Percentiles rank a stretch among this genome's conserved stretches.
These are phyloP conservation scores for Pseudogymnoascus sp. DNA, from an alignment of 2,329 filamentous ascomycete genomes.

Conservation along the genomic window DNA sequence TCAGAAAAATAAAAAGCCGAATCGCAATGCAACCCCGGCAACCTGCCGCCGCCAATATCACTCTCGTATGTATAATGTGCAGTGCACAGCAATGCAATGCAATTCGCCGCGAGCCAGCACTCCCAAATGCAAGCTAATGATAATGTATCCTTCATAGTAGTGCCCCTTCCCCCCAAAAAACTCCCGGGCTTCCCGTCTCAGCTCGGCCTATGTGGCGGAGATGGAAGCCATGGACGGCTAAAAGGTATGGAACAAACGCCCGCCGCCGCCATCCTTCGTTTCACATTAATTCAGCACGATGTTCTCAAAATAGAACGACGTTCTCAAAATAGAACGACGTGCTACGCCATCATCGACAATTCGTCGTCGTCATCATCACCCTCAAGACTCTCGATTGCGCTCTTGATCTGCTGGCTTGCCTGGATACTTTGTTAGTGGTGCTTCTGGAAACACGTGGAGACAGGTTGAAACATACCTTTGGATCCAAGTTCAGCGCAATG, in stretches of 20 bases:
- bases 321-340: neutral
- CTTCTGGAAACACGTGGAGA: neutral
- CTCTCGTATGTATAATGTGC: conserved; percentile 1
- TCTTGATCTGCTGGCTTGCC: conserved; percentile 92
- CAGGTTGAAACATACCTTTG: conserved; percentile 60
- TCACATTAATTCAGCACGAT: neutral
- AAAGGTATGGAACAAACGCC: conserved; percentile 1
- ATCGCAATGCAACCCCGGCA: neutral
- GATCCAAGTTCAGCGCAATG: conserved; percentile 88
- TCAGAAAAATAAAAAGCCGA: conserved; percentile 1
- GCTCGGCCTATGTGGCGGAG: neutral
- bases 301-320: neutral
- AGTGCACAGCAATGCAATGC: neutral
- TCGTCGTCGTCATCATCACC: conserved; percentile 65
- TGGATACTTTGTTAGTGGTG: conserved; percentile 32
- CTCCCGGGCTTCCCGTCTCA: neutral
- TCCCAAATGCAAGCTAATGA: conserved; percentile 7
- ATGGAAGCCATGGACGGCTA: neutral
- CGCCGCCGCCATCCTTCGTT: neutral
- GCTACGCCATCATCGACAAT: conserved; percentile 42
- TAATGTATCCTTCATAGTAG: conserved; percentile 3
- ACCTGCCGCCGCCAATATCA: neutral
- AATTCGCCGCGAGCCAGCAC: conserved; percentile 2
- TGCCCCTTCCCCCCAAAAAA: neutral
- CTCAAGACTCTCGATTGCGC: conserved; percentile 88